A percentile compares a stretch with the other conserved stretches of the same genome.
phyloP scores from a whole-genome alignment of 1,139 yeast genomes.

The Wickerhamomyces sp. region DNA sequence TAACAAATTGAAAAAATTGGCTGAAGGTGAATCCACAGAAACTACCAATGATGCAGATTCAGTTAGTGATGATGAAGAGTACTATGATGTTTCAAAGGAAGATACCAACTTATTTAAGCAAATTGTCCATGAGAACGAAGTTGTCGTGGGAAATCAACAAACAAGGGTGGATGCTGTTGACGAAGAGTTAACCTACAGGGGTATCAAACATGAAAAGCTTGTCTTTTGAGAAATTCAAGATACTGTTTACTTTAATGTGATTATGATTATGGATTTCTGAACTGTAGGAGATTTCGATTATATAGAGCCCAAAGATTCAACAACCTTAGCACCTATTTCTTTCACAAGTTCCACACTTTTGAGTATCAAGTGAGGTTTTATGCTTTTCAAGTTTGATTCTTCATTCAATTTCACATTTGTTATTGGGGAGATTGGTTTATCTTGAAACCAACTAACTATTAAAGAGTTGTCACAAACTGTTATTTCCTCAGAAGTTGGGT shows the following conservation, averaged over 20 bases:
- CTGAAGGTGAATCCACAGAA: conserved; percentile 12
- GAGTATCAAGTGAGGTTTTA: conserved; percentile 18
- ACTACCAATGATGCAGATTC: conserved; percentile 6
- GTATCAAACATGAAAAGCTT: background rate
- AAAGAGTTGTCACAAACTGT: conserved; percentile 82
- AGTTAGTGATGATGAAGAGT: conserved; percentile 12
- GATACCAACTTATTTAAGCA: conserved; percentile 17
- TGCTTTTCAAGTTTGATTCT: conserved; percentile 19
- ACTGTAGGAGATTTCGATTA: background rate
- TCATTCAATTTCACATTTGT: conserved; percentile 47
- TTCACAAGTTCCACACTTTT: conserved; percentile 20
- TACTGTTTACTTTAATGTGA: background rate
- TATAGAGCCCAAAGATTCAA: conserved; percentile 17
- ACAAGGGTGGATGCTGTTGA: conserved; percentile 17
- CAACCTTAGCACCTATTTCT: conserved; percentile 19
- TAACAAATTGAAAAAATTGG: conserved; percentile 14
- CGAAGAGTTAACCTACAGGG: conserved; percentile 13
- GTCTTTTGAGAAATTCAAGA: background rate
- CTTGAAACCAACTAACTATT: conserved; percentile 63
- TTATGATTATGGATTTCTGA: background rate
- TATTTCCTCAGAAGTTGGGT: conserved; percentile 83
- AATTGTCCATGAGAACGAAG: conserved; percentile 19
- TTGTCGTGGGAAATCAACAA: conserved; percentile 18
- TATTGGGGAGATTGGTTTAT: conserved; percentile 60
- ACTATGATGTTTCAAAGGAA: conserved; percentile 7